Conservation (phyloP, 495 filamentous ascomycete species). For the Xylaria nigripes region DNA sequence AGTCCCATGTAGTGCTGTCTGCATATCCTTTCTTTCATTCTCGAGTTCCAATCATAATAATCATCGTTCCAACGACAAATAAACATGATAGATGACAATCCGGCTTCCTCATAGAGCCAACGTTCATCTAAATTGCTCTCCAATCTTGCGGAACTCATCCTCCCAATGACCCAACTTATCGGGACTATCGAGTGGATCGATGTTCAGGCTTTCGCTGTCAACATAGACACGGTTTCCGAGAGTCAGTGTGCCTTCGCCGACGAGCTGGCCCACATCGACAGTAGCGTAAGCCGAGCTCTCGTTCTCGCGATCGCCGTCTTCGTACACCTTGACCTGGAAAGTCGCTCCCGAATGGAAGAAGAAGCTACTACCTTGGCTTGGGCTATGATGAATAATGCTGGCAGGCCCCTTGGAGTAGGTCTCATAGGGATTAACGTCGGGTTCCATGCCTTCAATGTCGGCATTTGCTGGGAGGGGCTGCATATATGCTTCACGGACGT, state of each 20-base stretch:
- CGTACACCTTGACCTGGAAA: slow-evolving; percentile 27
- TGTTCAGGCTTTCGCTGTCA: slow-evolving; percentile 11
- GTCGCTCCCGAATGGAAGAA: slow-evolving; percentile 27
- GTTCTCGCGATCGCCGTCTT: slow-evolving; percentile 12
- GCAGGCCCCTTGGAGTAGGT: no score
- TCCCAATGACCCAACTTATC: slow-evolving; percentile 12
- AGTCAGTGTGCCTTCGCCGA: slow-evolving; percentile 7
- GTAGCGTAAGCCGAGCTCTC: slow-evolving; percentile 3
- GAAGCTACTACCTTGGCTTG: slow-evolving; percentile 15
- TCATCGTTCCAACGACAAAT: no score
- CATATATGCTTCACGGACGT: slow-evolving; percentile 25
- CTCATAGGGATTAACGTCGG: neutral
- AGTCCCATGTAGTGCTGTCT: no score
- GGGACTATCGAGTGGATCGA: slow-evolving; percentile 11
- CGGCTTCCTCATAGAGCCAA: neutral
- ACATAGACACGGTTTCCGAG: slow-evolving; percentile 10
- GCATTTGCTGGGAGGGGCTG: slow-evolving; percentile 26
- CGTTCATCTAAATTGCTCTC: slow-evolving; percentile 6
- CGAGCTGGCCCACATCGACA: slow-evolving; percentile 5
- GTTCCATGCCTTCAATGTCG: slow-evolving; percentile 9
- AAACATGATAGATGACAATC: no score
- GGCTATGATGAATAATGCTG: no score
- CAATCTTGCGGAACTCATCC: slow-evolving; percentile 11
- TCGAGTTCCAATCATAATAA: no score
- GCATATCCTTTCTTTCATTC: no score